Evolutionary conservation across 2,329 filamentous ascomycete species (phyloP).

Genomic region (Hymenotorrendiella dingleyae): DNA sequence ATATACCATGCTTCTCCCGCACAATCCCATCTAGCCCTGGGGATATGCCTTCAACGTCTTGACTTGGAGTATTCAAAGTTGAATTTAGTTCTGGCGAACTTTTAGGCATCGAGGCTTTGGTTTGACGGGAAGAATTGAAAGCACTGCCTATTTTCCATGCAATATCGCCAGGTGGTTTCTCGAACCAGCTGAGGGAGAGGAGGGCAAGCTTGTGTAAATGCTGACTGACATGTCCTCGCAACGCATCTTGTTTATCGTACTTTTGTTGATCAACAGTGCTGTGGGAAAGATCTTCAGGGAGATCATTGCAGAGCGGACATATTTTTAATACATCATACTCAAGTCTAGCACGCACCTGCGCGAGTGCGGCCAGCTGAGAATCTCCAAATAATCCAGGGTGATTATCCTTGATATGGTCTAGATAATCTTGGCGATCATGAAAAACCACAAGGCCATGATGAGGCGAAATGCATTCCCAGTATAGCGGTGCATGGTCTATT

Average conservation of each 20-base stretch:
- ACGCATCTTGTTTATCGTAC: neutral
- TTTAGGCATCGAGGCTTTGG: too few species aligned
- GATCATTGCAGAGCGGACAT: neutral
- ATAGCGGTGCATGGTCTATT: neutral
- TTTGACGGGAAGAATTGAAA: too few species aligned
- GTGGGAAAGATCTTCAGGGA: neutral
- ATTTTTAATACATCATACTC: neutral
- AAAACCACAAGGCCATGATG: neutral
- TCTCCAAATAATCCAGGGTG: neutral
- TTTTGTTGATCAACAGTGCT: neutral
- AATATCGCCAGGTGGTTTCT: too few species aligned
- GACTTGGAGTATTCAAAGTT: too few species aligned
- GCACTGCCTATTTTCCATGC: too few species aligned
- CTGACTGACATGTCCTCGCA: neutral
- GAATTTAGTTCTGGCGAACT: too few species aligned
- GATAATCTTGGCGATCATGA: neutral
- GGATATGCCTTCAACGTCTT: too few species aligned
- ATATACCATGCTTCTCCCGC: too few species aligned
- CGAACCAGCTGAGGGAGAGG: neutral
- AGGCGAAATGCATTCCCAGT: neutral
- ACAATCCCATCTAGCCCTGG: too few species aligned
- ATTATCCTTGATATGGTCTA: neutral
- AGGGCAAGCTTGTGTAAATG: neutral
- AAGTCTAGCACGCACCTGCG: neutral
- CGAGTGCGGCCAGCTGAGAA: neutral